Conservation (phyloP, 2,329 filamentous ascomycete genomes). For the Phoma herbarum region DNA sequence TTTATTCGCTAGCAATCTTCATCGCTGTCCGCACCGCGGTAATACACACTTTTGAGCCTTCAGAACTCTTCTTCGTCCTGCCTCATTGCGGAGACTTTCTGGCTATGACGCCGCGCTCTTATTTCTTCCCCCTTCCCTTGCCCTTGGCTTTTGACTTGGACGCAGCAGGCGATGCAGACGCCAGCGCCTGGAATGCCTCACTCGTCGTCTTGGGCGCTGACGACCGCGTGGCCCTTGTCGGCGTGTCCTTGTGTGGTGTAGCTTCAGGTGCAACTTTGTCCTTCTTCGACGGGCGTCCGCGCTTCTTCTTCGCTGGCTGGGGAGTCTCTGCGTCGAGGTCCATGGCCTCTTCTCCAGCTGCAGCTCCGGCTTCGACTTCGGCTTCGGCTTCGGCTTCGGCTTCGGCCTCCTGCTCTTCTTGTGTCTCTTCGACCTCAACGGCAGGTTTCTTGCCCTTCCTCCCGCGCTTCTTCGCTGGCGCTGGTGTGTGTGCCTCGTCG, state of each 20-base stretch:
- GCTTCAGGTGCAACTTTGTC: neutral
- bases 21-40: no score
- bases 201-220: constrained; percentile 1
- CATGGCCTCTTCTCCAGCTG: neutral
- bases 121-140: constrained; percentile 5
- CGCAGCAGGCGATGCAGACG: neutral
- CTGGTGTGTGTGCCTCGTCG: neutral
- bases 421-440: no score
- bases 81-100: no score
- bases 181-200: neutral
- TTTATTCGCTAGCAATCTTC: neutral
- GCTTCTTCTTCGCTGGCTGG: constrained; percentile 21
- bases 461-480: neutral
- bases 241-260: constrained; percentile 21
- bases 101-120: no score
- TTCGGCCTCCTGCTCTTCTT: no score
- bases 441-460: constrained; percentile 7
- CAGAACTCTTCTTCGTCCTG: neutral
- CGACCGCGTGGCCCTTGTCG: constrained; percentile 20
- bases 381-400: neutral
- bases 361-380: neutral
- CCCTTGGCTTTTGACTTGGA: constrained; percentile 24
- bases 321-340: neutral
- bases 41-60: neutral
- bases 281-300: constrained; percentile 15